Conservation (phyloP, 129 eudicot species). For the Deinandra increscens region DNA sequence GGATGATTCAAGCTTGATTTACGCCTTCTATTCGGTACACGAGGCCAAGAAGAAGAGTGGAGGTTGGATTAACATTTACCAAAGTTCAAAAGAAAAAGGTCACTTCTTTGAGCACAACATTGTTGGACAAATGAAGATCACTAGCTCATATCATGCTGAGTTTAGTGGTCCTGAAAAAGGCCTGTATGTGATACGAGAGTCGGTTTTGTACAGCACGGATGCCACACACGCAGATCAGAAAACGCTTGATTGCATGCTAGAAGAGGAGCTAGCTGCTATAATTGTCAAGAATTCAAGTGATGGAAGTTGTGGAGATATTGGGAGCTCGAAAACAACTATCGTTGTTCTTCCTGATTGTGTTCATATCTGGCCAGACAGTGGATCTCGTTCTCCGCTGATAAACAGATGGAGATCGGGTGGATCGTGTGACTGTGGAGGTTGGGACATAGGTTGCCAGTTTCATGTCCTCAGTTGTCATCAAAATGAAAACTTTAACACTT, state of each 20-base stretch:
- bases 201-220: slow-evolving; percentile 55
- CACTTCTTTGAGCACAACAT: slow-evolving; percentile 48
- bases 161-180: slow-evolving; percentile 32
- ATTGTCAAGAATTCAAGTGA: slow-evolving; percentile 41
- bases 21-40: slow-evolving; percentile 65
- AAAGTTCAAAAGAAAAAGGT: slow-evolving; percentile 51
- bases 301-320: slow-evolving; percentile 24
- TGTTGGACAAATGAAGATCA: slow-evolving; percentile 68
- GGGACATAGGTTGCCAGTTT: slow-evolving; percentile 91
- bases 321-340: slow-evolving; percentile 31
- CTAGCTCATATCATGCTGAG: slow-evolving; percentile 37
- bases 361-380: slow-evolving; percentile 60
- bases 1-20: slow-evolving; percentile 53
- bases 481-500: slow-evolving; percentile 21
- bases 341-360: slow-evolving; percentile 71
- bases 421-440: slow-evolving; percentile 89
- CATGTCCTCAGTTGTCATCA: slow-evolving; percentile 40
- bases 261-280: slow-evolving; percentile 72
- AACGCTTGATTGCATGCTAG: slow-evolving; percentile 33
- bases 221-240: slow-evolving; percentile 33
- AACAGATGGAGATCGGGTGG: slow-evolving; percentile 76
- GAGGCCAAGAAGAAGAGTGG: slow-evolving; percentile 67
- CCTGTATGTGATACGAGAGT: slow-evolving; percentile 46
- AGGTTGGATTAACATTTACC: slow-evolving; percentile 64
- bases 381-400: slow-evolving; percentile 57